phyloP scores from a whole-genome alignment of 2,329 filamentous ascomycete genomes.

The Sclerotiophoma versabilis region DNA sequence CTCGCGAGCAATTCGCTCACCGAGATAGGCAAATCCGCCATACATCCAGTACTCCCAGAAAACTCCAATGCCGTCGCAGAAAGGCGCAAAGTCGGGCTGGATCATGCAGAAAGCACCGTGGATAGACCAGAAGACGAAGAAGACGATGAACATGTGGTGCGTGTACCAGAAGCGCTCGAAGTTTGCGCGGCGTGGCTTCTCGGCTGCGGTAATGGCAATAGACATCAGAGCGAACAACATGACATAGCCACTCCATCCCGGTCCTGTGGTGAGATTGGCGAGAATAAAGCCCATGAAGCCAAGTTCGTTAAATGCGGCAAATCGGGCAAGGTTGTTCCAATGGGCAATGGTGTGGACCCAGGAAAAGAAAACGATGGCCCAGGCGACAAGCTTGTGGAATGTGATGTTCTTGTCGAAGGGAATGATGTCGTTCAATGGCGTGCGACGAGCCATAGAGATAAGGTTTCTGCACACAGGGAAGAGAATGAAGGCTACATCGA shows the following conservation, averaged over 20 bases:
- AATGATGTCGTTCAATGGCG: constrained; percentile 83
- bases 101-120: constrained; percentile 93
- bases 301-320: constrained; percentile 75
- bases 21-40: constrained; percentile 79
- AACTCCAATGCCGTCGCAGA: constrained; percentile 77
- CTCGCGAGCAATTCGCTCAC: constrained; percentile 80
- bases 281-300: constrained; percentile 80
- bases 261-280: constrained; percentile 79
- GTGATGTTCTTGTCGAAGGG: constrained; percentile 91
- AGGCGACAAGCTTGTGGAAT: constrained; percentile 84
- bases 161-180: constrained; percentile 93
- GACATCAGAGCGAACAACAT: constrained; percentile 81
- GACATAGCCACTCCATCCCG: constrained; percentile 85
- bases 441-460: constrained; percentile 80
- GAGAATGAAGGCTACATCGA: constrained; percentile 80
- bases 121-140: constrained; percentile 91
- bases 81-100: constrained; percentile 80
- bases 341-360: constrained; percentile 87
- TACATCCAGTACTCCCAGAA: constrained; percentile 94
- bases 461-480: constrained; percentile 85
- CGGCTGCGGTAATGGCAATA: constrained; percentile 78
- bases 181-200: constrained; percentile 80
- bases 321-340: constrained; percentile 85
- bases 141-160: constrained; percentile 85
- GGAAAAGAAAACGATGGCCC: constrained; percentile 88